Conservation (phyloP, 306 rosid genomes). For the Hippophae tibetana region DNA sequence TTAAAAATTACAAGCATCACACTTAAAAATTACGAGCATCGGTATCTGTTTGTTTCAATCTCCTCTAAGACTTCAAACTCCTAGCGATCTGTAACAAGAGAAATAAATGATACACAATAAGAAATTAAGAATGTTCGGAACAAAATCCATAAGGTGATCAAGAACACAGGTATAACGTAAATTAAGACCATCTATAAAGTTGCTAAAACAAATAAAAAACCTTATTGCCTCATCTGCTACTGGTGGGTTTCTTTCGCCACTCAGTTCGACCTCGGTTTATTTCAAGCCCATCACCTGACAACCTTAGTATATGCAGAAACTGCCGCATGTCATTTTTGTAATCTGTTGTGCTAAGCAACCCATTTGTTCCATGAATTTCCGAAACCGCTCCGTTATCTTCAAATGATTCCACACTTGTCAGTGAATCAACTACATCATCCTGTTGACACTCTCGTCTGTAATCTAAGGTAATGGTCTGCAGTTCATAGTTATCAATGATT, state of each 20-base stretch:
- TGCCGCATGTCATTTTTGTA: slow-evolving; percentile 36
- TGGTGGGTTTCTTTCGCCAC: slow-evolving; percentile 83
- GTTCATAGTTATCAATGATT: slow-evolving; percentile 67
- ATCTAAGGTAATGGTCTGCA: slow-evolving; percentile 82
- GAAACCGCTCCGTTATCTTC: slow-evolving; percentile 32
- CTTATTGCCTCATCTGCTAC: slow-evolving; percentile 25
- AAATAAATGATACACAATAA: no score
- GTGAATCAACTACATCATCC: slow-evolving; percentile 68
- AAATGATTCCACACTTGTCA: slow-evolving; percentile 46
- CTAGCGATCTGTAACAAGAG: no score
- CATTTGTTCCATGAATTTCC: slow-evolving; percentile 43
- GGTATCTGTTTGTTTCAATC: no score
- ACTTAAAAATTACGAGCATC: no score
- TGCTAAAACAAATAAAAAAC: slow-evolving; percentile 3
- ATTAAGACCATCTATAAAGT: background rate
- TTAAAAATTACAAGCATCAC: no score
- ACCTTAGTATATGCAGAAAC: slow-evolving; percentile 67
- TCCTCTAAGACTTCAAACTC: no score
- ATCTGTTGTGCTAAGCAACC: slow-evolving; percentile 28
- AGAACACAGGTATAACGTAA: background rate
- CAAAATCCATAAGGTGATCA: no score
- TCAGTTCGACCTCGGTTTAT: slow-evolving; percentile 80
- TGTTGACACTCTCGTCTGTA: slow-evolving; percentile 93
- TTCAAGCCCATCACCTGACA: slow-evolving; percentile 62
- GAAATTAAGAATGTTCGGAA: no score